Conservation (phyloP, 2,329 filamentous ascomycete species). For the Myriangium duriaei region DNA sequence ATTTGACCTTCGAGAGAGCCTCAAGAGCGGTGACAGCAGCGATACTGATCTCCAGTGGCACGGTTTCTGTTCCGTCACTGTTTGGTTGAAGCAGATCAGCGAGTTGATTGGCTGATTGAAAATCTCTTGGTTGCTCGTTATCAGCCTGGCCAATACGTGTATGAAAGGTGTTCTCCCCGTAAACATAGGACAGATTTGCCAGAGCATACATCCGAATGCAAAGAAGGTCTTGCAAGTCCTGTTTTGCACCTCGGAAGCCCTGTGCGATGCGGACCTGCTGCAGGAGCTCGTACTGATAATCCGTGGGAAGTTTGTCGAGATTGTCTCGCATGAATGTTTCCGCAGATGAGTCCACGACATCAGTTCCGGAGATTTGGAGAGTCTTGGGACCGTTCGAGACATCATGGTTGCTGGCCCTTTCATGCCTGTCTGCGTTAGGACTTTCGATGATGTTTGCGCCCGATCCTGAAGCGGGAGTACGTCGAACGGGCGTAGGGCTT, state of each 20-base stretch:
- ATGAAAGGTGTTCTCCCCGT: constrained; percentile 68
- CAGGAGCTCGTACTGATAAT: constrained; percentile 71
- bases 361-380: constrained; percentile 49
- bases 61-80: constrained; percentile 50
- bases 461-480: constrained; percentile 45
- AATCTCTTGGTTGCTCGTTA: constrained; percentile 73
- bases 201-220: constrained; percentile 72
- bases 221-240: constrained; percentile 62
- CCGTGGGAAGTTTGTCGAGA: constrained; percentile 51
- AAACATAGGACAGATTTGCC: constrained; percentile 82
- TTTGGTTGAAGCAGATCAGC: constrained; percentile 83
- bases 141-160: constrained; percentile 80
- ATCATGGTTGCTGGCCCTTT: constrained; percentile 22
- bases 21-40: constrained; percentile 72
- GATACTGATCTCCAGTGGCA: constrained; percentile 69
- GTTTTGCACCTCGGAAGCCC: constrained; percentile 54
- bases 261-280: constrained; percentile 75
- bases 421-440: constrained; percentile 15
- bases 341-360: constrained; percentile 29
- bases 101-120: constrained; percentile 84
- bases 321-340: constrained; percentile 31
- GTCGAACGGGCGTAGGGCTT: constrained; percentile 64
- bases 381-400: constrained; percentile 35
- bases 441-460: constrained; percentile 30
- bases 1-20: constrained; percentile 67